These are phyloP conservation scores for Catharanthus roseus DNA, from an alignment of 257 asterid species.

Conservation along the genomic window DNA sequence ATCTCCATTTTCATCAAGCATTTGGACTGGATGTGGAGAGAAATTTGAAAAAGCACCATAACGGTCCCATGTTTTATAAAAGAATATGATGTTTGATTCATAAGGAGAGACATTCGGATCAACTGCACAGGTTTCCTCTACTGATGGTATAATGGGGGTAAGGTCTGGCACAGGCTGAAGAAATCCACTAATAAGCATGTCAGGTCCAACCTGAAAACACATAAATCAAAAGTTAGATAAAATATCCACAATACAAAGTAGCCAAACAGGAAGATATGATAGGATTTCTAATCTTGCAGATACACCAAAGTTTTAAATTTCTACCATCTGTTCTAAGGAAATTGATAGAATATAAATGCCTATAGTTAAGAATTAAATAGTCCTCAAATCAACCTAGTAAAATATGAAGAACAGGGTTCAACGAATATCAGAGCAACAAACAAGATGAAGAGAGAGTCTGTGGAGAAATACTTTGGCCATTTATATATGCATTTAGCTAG, in stretches of 20 bases:
- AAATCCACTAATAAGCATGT: conserved; percentile 91
- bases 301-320: background rate
- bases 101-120: conserved; percentile 85
- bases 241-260: background rate
- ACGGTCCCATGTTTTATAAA: conserved; percentile 95
- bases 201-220: conserved; percentile 73
- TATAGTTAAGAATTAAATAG: background rate
- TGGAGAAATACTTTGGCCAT: background rate
- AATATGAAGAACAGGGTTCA: background rate
- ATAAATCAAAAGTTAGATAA: conserved; percentile 2
- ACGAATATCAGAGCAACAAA: background rate
- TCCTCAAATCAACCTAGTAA: background rate
- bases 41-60: conserved; percentile 94
- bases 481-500: background rate
- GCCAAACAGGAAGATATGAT: background rate
- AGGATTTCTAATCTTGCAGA: background rate
- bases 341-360: background rate
- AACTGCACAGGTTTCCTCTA: conserved; percentile 69
- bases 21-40: conserved; percentile 71
- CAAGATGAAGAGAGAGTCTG: background rate
- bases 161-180: conserved; percentile 96
- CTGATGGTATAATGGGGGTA: conserved; percentile 78
- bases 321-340: background rate
- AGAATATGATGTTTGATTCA: conserved; percentile 82
- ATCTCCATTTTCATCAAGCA: conserved; percentile 68